Evolutionary conservation across 768 basidiomycete species (phyloP), one percentile per base, ranked within the genome.

Genomic region (Floccularia luteovirens): DNA sequence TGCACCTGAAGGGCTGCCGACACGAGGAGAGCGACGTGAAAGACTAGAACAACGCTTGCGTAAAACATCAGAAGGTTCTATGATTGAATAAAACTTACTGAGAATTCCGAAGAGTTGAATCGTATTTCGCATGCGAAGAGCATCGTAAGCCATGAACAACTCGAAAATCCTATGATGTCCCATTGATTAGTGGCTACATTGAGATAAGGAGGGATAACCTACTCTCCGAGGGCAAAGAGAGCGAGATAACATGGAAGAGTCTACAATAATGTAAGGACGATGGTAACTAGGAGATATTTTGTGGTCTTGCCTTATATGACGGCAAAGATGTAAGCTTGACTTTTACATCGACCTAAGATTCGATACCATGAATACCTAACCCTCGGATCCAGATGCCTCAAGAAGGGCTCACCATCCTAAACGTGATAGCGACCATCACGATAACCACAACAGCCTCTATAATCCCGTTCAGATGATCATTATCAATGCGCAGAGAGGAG

Each of bases 211-310:
- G 5, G 35, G 12, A 37, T 25, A 24, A 60, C 75, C 37, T 55
- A 89, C 88, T 86, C 87, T 42, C 84, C 89, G 7, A 91, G 66
- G 19, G 80, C 79, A 56, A 90, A 91, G 5, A 91, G 66, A 2
- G 85, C 85, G 4, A 91, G 75, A 56, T 90, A 91, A 59, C 88
- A 90, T 45, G 87, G 81, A 39, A 90, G 56, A 10, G 88, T 90
- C 82, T 87, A 36, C 14, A 38, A 13, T 14, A 30, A 14, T 14
- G 16, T 35, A 12, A 38, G 27, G 25, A 60, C 75, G 13, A 21
- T 4, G 30, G 8, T 13, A 11, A 13, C 13, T 41, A 17, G 28
- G 21, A 32, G 31, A 19, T 16, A 16, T 33, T 11, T 20, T 32
- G 7, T 22, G 27, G 10, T 14, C 45, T 17, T 46, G 75, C 83